These are phyloP conservation scores for Leptoxyphium fumago DNA, from an alignment of 2,329 filamentous ascomycete species.

Conservation along the genomic window DNA sequence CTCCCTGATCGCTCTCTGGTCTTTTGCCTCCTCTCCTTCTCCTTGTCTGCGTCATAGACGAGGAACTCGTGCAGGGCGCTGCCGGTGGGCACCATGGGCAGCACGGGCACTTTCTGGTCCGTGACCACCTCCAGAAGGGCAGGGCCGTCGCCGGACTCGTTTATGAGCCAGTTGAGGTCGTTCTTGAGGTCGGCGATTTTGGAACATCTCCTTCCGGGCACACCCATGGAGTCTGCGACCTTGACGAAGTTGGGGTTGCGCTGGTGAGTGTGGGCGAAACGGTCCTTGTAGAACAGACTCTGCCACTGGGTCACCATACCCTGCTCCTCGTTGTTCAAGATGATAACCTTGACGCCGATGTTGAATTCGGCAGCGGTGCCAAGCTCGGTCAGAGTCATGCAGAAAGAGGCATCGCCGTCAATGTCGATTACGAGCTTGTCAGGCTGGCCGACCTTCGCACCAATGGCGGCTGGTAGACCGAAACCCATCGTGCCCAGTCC, in stretches of 20 bases:
- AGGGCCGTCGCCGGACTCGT: conserved; percentile 60
- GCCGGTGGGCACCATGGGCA: conserved; percentile 91
- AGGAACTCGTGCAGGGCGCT: conserved; percentile 85
- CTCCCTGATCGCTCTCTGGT: conserved; percentile 24
- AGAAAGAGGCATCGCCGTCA: conserved; percentile 96
- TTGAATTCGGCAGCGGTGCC: conserved; percentile 89
- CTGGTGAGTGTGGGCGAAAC: conserved; percentile 86
- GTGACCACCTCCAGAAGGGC: conserved; percentile 84
- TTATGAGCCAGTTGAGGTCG: conserved; percentile 74
- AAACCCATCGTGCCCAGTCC: conserved; percentile 94
- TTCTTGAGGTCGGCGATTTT: conserved; percentile 66
- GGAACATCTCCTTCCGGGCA: conserved; percentile 56
- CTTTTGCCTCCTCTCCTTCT: conserved; percentile 23
- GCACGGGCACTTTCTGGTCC: conserved; percentile 79
- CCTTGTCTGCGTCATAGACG: conserved; percentile 58
- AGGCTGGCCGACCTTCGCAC: conserved; percentile 72
- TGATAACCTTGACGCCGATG: conserved; percentile 87
- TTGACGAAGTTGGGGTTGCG: conserved; percentile 93
- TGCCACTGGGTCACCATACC: conserved; percentile 99
- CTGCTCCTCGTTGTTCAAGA: conserved; percentile 95
- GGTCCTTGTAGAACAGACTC: conserved; percentile 90
- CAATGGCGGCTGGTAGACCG: conserved; percentile 86
- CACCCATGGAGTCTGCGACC: conserved; percentile 78
- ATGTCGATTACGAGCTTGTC: conserved; percentile 87
- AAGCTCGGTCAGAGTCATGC: conserved; percentile 95